A percentile compares a stretch with the other conserved stretches of the same genome.
These are phyloP conservation scores for Fremontodendron californicum DNA, from an alignment of 345 rosid genomes.

Conservation along the genomic window DNA sequence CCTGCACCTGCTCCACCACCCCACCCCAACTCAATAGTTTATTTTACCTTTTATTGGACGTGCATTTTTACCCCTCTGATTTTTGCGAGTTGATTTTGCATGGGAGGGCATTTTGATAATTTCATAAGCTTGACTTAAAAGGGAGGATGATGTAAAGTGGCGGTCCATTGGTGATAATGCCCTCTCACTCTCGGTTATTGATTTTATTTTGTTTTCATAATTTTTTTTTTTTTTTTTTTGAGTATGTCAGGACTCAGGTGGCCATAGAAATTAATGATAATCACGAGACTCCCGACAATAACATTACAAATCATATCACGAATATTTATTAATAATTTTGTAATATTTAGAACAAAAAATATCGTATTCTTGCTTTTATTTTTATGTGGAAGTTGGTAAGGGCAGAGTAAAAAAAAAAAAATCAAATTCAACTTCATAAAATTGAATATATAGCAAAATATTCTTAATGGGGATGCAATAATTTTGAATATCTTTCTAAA, in stretches of 20 bases:
- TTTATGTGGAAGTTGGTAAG: not conserved
- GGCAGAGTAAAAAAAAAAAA: too few relatives aligned
- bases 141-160: slow-evolving; percentile 11
- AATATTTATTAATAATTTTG: slow-evolving; percentile 11
- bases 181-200: too few relatives aligned
- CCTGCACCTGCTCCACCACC: too few relatives aligned
- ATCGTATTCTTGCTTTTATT: slow-evolving; percentile 4
- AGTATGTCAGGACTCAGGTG: not conserved
- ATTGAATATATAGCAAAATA: too few relatives aligned
- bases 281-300: slow-evolving; percentile 49
- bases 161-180: slow-evolving; percentile 20
- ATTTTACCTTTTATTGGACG: not conserved
- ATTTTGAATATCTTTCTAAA: too few relatives aligned
- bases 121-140: slow-evolving; percentile 2
- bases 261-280: slow-evolving; percentile 27
- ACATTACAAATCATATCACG: not conserved
- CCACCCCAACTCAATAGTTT: not conserved
- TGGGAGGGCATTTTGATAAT: slow-evolving; percentile 7
- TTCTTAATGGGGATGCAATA: too few relatives aligned
- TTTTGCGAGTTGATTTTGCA: not conserved
- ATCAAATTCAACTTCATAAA: too few relatives aligned
- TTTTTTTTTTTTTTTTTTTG: not conserved
- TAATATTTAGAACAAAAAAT: not conserved
- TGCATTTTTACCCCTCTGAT: not conserved
- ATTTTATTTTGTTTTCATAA: too few relatives aligned